phyloP scores from a whole-genome alignment of 148 eudicot genomes.

The Gaultheria prostrata region DNA sequence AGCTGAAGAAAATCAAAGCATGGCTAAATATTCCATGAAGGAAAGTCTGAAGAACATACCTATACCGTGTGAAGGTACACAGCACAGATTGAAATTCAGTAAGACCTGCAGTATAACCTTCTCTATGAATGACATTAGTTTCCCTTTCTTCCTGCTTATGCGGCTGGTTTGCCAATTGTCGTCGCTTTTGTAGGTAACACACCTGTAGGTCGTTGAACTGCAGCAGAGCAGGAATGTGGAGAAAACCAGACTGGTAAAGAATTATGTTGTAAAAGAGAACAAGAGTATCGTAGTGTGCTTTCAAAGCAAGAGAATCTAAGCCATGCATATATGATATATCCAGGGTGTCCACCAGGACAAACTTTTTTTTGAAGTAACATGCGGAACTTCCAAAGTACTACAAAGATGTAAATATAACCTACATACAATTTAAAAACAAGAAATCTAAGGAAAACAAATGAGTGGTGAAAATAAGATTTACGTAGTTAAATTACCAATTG shows the following conservation, averaged over 20 bases:
- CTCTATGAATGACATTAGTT: slow-evolving; percentile 37
- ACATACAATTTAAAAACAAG: neutral
- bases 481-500: too few relatives aligned
- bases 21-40: neutral
- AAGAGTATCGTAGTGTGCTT: neutral
- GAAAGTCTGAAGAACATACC: slow-evolving; percentile 24
- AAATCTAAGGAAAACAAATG: neutral
- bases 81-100: slow-evolving; percentile 58
- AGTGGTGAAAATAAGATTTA: neutral
- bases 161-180: slow-evolving; percentile 38
- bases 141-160: slow-evolving; percentile 42
- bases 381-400: neutral
- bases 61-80: slow-evolving; percentile 59
- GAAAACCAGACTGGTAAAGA: neutral
- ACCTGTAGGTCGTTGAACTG: slow-evolving; percentile 62
- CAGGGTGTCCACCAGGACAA: neutral
- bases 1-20: slow-evolving; percentile 3
- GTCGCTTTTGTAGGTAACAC: slow-evolving; percentile 66
- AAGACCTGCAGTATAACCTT: slow-evolving; percentile 54
- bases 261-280: neutral
- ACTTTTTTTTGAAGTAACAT: neutral
- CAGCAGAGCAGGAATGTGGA: slow-evolving; percentile 16
- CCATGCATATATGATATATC: neutral
- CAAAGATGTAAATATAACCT: neutral
- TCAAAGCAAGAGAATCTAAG: slow-evolving; percentile 15